Evolutionary conservation across 2,329 filamentous ascomycete species (phyloP).

Genomic region (Scopulariopsis brevicaulis): DNA sequence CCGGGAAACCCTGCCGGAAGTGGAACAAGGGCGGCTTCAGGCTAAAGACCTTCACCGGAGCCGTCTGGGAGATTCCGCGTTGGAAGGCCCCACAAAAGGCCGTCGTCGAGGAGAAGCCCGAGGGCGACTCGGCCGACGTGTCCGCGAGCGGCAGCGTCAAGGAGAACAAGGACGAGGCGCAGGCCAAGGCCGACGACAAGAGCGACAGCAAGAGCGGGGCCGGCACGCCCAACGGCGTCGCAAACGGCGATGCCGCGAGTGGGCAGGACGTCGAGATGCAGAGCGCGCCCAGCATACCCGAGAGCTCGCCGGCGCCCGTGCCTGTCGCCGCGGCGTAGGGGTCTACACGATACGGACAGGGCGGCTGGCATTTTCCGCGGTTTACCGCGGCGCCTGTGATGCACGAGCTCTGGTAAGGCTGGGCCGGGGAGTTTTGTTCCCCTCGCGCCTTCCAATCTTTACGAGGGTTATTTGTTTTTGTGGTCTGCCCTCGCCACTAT

Average conservation of each 20-base stretch:
- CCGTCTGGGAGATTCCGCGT: constrained; percentile 67
- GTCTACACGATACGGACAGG: not conserved
- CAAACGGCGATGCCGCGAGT: not conserved
- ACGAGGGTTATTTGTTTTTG: not conserved
- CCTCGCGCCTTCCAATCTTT: not conserved
- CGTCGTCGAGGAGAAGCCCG: constrained; percentile 29
- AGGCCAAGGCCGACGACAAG: constrained; percentile 37
- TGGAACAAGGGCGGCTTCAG: constrained; percentile 78
- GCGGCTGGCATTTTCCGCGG: not conserved
- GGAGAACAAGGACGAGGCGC: constrained; percentile 41
- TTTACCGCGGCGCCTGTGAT: not conserved
- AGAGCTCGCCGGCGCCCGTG: constrained; percentile 38
- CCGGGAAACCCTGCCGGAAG: constrained; percentile 81
- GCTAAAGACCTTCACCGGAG: constrained; percentile 87
- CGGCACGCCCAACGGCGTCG: constrained; percentile 1
- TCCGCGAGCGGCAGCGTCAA: constrained; percentile 42
- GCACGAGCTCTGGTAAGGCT: not conserved
- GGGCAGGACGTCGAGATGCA: constrained; percentile 35
- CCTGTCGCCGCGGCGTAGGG: constrained; percentile 32
- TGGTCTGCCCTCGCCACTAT: not conserved
- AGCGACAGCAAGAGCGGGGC: constrained; percentile 33
- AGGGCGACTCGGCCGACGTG: constrained; percentile 9
- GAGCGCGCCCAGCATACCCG: constrained; percentile 36
- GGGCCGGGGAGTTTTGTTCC: not conserved
- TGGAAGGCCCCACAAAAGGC: constrained; percentile 68